Evolutionary conservation across 208 protist genomes (phyloP).

Genomic region (Acanthamoeba triangularis): DNA sequence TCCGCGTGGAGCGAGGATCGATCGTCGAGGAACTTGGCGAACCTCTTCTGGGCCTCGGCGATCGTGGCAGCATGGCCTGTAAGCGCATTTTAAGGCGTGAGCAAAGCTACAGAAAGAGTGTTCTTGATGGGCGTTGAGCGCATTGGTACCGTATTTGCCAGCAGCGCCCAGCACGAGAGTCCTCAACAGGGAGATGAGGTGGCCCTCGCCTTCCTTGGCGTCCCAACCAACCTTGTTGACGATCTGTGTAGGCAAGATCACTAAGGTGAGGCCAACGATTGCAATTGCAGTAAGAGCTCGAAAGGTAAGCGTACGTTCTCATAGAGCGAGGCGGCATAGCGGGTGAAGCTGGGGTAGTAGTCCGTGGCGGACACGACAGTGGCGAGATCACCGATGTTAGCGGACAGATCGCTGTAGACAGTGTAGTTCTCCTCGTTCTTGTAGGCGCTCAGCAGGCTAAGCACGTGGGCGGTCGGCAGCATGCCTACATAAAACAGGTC

Average conservation of each 20-base stretch:
- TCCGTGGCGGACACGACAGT: conserved; percentile 46
- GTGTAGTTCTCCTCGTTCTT: conserved; percentile 76
- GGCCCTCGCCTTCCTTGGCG: conserved; percentile 47
- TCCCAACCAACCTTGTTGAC: conserved; percentile 68
- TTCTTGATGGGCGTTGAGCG: not conserved
- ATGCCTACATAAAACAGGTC: not conserved
- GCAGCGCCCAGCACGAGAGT: conserved; percentile 40
- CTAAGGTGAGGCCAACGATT: not conserved
- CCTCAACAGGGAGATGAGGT: conserved; percentile 38
- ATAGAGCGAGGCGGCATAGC: conserved; percentile 10
- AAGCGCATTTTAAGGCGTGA: not conserved
- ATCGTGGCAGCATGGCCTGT: conserved; percentile 38
- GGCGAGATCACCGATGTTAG: conserved; percentile 52
- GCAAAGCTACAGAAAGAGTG: not conserved
- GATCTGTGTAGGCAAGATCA: not conserved
- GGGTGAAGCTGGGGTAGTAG: conserved; percentile 18
- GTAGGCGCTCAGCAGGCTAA: conserved; percentile 67
- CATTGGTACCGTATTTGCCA: conserved; percentile 40
- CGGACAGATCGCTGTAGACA: conserved; percentile 57
- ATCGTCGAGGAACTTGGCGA: conserved; percentile 50
- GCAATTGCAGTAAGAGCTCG: not conserved
- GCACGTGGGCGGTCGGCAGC: conserved; percentile 62
- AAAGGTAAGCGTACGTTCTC: conserved; percentile 25
- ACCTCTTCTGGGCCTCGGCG: conserved; percentile 60
- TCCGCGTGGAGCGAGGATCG: conserved; percentile 74